Conservation (phyloP, 2,329 filamentous ascomycete genomes). For the Pseudogymnoascus sp. region DNA sequence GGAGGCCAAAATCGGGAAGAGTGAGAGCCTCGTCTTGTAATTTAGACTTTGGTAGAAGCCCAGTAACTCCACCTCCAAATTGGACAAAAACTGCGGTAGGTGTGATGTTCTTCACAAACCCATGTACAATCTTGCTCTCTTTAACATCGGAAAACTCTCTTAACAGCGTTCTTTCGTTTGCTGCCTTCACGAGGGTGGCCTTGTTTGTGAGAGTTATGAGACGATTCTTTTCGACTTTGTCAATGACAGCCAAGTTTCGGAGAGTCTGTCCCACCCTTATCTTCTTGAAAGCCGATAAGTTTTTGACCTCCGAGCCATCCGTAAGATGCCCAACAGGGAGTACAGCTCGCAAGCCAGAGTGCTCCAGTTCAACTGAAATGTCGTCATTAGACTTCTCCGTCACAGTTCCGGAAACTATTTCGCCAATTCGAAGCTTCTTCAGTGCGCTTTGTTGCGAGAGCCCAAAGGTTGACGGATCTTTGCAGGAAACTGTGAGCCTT, state of each 20-base stretch:
- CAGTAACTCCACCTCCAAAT: slow-evolving; percentile 69
- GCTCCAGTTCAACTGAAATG: slow-evolving; percentile 66
- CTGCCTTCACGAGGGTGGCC: slow-evolving; percentile 68
- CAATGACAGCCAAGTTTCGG: slow-evolving; percentile 73
- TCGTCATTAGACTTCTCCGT: slow-evolving; percentile 74
- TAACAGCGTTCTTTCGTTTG: slow-evolving; percentile 64
- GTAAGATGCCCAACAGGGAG: slow-evolving; percentile 72
- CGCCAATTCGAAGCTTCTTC: slow-evolving; percentile 63
- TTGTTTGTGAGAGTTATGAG: slow-evolving; percentile 75
- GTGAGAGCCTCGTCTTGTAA: slow-evolving; percentile 61
- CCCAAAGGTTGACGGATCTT: slow-evolving; percentile 72
- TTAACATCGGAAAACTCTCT: slow-evolving; percentile 62
- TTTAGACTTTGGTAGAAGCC: slow-evolving; percentile 70
- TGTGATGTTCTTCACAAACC: slow-evolving; percentile 81
- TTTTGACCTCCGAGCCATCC: slow-evolving; percentile 76
- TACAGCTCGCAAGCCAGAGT: slow-evolving; percentile 66
- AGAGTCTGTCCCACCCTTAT: slow-evolving; percentile 78
- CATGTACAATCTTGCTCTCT: slow-evolving; percentile 59
- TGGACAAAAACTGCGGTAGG: slow-evolving; percentile 78
- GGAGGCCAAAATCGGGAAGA: slow-evolving; percentile 68
- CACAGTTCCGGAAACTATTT: slow-evolving; percentile 68
- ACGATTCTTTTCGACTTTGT: slow-evolving; percentile 71
- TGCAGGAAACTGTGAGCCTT: slow-evolving; percentile 83
- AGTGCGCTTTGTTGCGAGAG: slow-evolving; percentile 68
- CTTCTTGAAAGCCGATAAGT: slow-evolving; percentile 65